phyloP scores from a whole-genome alignment of 2,329 filamentous ascomycete genomes.

The Emydomyces testavorans region DNA sequence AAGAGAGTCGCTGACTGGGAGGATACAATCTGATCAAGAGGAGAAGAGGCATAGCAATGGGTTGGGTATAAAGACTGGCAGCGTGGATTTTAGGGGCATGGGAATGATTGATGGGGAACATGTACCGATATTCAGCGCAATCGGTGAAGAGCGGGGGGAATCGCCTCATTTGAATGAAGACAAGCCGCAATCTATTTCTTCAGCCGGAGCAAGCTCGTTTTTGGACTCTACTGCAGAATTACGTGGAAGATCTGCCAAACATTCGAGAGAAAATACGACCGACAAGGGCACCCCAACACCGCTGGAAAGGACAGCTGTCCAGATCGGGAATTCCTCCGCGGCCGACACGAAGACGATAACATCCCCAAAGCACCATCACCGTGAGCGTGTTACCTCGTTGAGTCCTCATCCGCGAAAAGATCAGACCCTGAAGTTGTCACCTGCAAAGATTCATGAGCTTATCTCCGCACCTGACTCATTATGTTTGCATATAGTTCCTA shows the following conservation, averaged over 20 bases:
- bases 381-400: slow-evolving; percentile 11
- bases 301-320: slow-evolving; percentile 15
- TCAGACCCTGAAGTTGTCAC: slow-evolving; percentile 42
- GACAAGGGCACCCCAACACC: neutral
- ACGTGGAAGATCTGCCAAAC: neutral
- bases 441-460: slow-evolving; percentile 44
- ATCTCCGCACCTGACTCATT: slow-evolving; percentile 44
- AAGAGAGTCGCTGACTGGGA: neutral
- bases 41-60: neutral
- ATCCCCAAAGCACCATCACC: neutral
- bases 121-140: neutral
- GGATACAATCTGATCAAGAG: neutral
- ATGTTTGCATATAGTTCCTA: slow-evolving; percentile 35
- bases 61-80: neutral
- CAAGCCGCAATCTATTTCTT: neutral
- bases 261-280: neutral
- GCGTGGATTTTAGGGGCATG: neutral
- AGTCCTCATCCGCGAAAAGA: slow-evolving; percentile 24
- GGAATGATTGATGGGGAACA: neutral
- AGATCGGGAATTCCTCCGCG: slow-evolving; percentile 8
- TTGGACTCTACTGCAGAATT: neutral
- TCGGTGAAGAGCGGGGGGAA: neutral
- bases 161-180: neutral
- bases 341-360: neutral
- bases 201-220: neutral